Evolutionary conservation across 495 filamentous ascomycete species (phyloP), one percentile per base, ranked within the genome.

Genomic region (Lindgomyces ingoldianus): DNA sequence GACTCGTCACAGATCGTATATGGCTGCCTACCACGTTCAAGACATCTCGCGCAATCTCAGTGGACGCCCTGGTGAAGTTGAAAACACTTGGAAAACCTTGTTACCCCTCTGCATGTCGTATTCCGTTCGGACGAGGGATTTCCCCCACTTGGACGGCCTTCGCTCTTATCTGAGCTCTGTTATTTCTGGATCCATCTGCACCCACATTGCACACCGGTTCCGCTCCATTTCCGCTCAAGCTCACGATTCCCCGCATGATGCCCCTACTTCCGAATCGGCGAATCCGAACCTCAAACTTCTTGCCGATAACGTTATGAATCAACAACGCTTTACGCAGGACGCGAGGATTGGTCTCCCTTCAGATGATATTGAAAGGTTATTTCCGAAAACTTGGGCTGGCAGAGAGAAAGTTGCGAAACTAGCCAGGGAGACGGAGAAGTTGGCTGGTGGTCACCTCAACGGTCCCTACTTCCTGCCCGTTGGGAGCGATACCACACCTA

Each of bases 401-500:
- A 25, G 56, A 11, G 62, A 65, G 46, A 16, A 14, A 1, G 29
- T 36, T 25, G 25, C 29, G 26, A 51, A 56, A 21, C 24, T 53
- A 22, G 51, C 44, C 1, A 59, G 54, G 36, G 58, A 60, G 4
- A n/a, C 46, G 29, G 63, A 67, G 29, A 60, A 41, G 19, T 6
- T 64, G 9, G 25, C 12, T 18, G 59, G 24, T 16, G 49, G 36
- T 48, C 55, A 60, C 24, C 59, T 70, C 2, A 53, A 46, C 3
- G 68, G 68, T 12, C 64, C 68, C 0, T 70, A 63, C 33, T 67
- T 60, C 19, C 68, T 70, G 1, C 68, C 68, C 8, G 47, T 70
- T 21, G 16, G 22, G 10, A 48, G 14, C 21, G 63, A 61, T 30
- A 70, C 64, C 1, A 63, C 64, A 2, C 68, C 68, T 2, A 58